Base-by-base conservation (phyloP, 2,329 filamentous ascomycete species). In the Blastomyces parvus region DNA sequence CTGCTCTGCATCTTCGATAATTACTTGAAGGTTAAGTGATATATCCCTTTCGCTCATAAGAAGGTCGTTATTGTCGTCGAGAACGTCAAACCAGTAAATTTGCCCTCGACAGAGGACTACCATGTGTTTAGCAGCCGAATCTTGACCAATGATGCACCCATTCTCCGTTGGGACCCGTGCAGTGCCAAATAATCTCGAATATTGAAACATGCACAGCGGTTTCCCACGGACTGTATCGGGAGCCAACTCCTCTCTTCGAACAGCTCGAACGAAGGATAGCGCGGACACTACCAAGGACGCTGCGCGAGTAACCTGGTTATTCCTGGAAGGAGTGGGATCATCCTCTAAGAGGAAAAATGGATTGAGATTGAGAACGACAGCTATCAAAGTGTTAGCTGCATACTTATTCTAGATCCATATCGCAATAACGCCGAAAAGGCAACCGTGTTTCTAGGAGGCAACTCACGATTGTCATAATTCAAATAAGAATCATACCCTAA, bases 41-140 rank as follows among this genome's bases (percentile, higher is more conserved):
- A 99, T 84, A 70, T 99, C 94, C 74, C 90, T 93, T 76, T 97
- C 94, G 0, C 88, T 92, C 93, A 97, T 97, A 76, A 99, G 96
- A 63, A 96, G 80, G 74, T 99, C 94, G 7, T 89, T 89, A 75
- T 96, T 96, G 68, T 93, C 88, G 69, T 99, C 94, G 22, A 99
- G 81, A 1, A 97, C 92, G 74, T 99, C 94, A 70, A 99, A 99
- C 93, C 93, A 97, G 77, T 99, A 99, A 71, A 97, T 92, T 69
- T 99, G 94, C 1, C 94, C 94, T 67, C 93, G 90, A 72, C 91
- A 96, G 77, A 97, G 83, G 53, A 97, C 91, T 11, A 97, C 89
- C 46, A 99, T 82, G 74, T 99, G 94, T 77, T 91, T 96, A 3
- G 93, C 90, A n/a, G 87, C 85, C 0, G 91, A 89, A 70, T 97